phyloP scores from a whole-genome alignment of 768 basidiomycete genomes.

The Mrakia frigida region DNA sequence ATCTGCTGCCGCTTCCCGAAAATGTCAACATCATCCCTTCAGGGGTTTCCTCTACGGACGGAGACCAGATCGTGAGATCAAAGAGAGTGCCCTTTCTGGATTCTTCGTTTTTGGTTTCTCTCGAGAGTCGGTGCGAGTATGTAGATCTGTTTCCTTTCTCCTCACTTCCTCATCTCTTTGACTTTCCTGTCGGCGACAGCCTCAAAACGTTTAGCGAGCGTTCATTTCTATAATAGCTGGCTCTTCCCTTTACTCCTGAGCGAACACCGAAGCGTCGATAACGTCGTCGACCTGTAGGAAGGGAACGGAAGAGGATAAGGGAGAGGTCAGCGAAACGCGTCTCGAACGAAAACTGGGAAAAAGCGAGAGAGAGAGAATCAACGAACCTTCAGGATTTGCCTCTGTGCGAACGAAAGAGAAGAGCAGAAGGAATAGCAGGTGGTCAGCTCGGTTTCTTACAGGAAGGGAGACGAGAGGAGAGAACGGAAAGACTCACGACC shows the following conservation, averaged over 20 bases:
- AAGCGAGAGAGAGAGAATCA: background rate
- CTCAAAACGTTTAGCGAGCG: background rate
- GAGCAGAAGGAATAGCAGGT: conserved; percentile 25
- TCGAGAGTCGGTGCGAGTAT: no score
- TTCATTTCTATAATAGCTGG: background rate
- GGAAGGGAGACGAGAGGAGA: background rate
- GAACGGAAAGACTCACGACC: conserved; percentile 34
- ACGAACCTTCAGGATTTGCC: conserved; percentile 39
- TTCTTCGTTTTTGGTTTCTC: no score
- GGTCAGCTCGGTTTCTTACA: conserved; percentile 32
- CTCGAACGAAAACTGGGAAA: background rate
- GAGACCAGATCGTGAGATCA: no score
- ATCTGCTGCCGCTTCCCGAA: no score
- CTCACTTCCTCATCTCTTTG: no score
- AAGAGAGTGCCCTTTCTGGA: no score
- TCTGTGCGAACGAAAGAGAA: background rate
- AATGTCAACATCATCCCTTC: no score
- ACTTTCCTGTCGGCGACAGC: no score
- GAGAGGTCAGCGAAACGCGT: background rate
- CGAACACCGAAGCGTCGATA: conserved; percentile 40
- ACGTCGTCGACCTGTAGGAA: conserved; percentile 42
- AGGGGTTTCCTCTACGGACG: no score
- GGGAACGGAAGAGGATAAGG: background rate
- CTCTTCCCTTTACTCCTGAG: conserved; percentile 22
- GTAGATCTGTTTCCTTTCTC: no score